Base-by-base conservation (phyloP, 2,329 filamentous ascomycete species). In the Fusarium sp. region DNA sequence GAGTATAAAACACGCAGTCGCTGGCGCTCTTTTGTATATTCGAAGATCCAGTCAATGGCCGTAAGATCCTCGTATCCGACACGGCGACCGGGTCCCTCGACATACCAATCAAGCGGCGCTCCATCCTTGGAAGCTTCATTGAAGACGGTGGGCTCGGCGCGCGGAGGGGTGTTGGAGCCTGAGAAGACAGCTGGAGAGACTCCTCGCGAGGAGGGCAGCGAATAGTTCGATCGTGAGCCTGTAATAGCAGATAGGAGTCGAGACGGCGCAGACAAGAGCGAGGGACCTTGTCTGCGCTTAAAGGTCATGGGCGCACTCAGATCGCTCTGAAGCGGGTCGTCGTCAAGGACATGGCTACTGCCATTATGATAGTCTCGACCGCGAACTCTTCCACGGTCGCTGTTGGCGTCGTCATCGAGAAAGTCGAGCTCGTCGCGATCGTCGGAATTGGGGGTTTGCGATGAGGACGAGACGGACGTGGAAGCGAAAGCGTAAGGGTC, bases 41-140 rank as follows among this genome's bases (percentile, higher is more conserved):
- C 96, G 75, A 97, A 98, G 77, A 98, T 98, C 96, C 96, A 99
- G 83, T 99, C 96, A 78, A 99, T 99, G 61, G 96, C 95, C 17
- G 95, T 98, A 78, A 98, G 85, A 81, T 99, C 92, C 76, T 98
- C 95, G 82, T 99, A 99, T 56, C 93, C 95, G 38, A 98, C 95
- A 76, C 96, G 89, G 54, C 94, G 89, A 2, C 95, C 95, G 0
- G 93, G 94, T 1, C 94, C 94, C 79, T 98, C 95, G 48, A 91
- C 87, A 77, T 97, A 92, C 95, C 95, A 98, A 79, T 98, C 95
- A 45, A 86, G 78, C 6, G 85, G 80, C 31, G 78, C 75, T 53
- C 81, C 83, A 72, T 88, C 84, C 68, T 88, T 87, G 38, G 77
- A 64, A 9, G 74, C 54, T 8, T 64, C 52, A 40, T 71, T 72